These are phyloP conservation scores for Mucor irregularis DNA, from an alignment of 371 early-diverging fungal genomes.

Conservation along the genomic window DNA sequence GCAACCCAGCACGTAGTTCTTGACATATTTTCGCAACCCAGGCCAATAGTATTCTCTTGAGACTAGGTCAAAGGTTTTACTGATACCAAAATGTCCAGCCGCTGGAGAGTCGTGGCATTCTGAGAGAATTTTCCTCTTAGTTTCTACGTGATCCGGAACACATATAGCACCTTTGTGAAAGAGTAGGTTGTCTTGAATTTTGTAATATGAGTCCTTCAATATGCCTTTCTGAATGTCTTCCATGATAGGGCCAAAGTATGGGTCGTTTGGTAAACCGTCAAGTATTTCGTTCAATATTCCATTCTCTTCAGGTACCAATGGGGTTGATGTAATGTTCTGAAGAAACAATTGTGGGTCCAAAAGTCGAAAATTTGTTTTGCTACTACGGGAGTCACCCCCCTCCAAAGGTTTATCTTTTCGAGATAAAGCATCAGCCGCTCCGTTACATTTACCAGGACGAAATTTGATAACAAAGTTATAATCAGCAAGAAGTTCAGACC, in stretches of 20 bases:
- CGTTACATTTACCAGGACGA: constrained; percentile 36
- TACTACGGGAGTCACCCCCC: background rate
- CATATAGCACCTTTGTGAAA: constrained; percentile 1
- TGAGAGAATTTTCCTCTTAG: background rate
- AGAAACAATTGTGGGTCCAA: background rate
- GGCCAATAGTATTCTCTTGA: constrained; percentile 45
- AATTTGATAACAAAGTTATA: constrained; percentile 35
- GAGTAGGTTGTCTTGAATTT: background rate
- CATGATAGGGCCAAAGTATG: background rate
- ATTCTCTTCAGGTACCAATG: background rate
- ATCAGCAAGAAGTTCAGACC: constrained; percentile 25
- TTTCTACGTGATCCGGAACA: background rate
- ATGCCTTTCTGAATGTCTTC: background rate
- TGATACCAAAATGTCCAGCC: constrained; percentile 51
- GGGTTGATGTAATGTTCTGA: background rate
- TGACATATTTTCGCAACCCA: constrained; percentile 31
- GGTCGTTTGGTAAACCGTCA: background rate
- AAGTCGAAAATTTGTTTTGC: background rate
- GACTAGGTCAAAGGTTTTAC: constrained; percentile 42
- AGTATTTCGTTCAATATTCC: background rate
- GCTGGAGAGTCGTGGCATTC: constrained; percentile 38
- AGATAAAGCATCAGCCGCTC: constrained; percentile 48
- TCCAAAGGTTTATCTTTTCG: background rate
- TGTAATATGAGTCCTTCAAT: background rate
- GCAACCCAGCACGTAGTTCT: constrained; percentile 41